Evolutionary conservation across 1,284 basidiomycete genomes (phyloP).

Genomic region (Schizopora paradoxa): DNA sequence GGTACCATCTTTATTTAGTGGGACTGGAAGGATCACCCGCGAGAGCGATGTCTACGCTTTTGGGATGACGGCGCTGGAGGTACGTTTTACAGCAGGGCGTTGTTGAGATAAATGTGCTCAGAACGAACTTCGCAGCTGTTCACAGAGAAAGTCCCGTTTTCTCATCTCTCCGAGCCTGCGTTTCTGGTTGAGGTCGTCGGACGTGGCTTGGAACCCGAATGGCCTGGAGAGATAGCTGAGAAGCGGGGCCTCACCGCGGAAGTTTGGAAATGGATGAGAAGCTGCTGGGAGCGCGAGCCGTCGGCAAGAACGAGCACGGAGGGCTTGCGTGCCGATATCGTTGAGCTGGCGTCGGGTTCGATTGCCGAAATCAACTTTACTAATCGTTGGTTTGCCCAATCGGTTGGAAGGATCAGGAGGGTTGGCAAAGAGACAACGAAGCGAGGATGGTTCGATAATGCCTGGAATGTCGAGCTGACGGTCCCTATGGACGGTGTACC

Average conservation of each 20-base stretch:
- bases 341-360: no score
- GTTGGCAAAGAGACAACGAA: no score
- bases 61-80: background rate
- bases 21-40: background rate
- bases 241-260: background rate
- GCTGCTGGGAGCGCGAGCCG: background rate
- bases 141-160: background rate
- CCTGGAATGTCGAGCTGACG: no score
- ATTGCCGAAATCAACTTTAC: no score
- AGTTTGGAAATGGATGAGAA: background rate
- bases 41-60: background rate
- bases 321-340: no score
- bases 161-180: background rate
- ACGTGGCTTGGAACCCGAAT: background rate
- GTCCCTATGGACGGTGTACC: no score
- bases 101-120: background rate
- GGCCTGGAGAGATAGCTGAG: background rate
- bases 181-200: background rate
- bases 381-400: no score
- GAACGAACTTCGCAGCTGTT: background rate
- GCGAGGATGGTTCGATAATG: no score
- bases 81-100: background rate
- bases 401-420: no score
- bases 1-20: background rate
- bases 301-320: background rate